phyloP scores from a whole-genome alignment of 345 rosid species.

The Eucalyptus sideroxylon region DNA sequence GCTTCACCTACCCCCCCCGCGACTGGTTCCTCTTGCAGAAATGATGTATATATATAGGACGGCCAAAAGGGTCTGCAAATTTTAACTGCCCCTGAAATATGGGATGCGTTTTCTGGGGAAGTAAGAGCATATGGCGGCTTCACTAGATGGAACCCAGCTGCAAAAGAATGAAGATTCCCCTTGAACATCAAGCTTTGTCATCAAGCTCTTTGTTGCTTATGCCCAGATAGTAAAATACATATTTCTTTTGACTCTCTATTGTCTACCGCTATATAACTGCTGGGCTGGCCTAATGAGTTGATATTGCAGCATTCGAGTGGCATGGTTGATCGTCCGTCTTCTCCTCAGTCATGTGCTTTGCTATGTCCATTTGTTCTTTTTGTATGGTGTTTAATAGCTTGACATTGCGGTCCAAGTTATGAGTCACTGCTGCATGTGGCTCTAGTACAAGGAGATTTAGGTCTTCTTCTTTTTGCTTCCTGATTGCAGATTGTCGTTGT shows the following conservation, averaged over 20 bases:
- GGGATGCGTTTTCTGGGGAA: not conserved
- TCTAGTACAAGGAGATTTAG: not conserved
- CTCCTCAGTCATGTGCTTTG: not conserved
- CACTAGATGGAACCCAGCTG: not conserved
- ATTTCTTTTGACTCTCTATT: not conserved
- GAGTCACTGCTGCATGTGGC: not conserved
- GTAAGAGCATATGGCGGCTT: not conserved
- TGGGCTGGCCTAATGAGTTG: not conserved
- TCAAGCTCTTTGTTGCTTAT: not conserved
- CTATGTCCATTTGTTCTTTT: not conserved
- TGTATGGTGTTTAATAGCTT: not conserved
- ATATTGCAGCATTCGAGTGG: not conserved
- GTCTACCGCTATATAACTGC: not conserved
- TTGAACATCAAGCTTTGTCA: not conserved
- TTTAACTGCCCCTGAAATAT: not conserved
- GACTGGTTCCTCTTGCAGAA: not conserved
- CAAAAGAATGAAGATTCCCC: not conserved
- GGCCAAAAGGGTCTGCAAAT: not conserved
- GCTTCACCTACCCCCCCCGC: not conserved
- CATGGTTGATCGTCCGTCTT: not conserved
- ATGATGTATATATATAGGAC: not conserved
- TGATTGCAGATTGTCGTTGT: not conserved
- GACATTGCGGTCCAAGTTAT: not conserved
- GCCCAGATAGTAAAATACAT: not conserved
- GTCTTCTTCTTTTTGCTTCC: not conserved